Evolutionary conservation across 2,329 filamentous ascomycete genomes (phyloP).

Genomic region (Colletotrichum simmondsii): DNA sequence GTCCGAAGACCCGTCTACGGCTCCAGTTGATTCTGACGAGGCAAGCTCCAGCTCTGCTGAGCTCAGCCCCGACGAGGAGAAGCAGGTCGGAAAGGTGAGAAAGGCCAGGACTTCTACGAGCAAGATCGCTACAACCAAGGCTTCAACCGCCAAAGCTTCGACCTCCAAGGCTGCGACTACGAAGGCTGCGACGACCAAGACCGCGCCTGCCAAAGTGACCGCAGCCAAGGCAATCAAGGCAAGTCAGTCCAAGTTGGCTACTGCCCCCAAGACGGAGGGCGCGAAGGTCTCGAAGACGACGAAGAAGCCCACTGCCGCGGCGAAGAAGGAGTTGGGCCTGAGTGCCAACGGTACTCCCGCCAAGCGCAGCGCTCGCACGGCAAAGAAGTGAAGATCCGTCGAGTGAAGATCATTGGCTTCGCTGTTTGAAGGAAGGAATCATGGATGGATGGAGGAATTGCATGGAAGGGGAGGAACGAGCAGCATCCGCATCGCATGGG

Average conservation of each 20-base stretch:
- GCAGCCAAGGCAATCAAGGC: slow-evolving; percentile 7
- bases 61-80: slow-evolving; percentile 10
- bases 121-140: background rate
- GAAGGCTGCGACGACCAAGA: background rate
- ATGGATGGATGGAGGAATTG: background rate
- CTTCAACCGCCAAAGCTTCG: background rate
- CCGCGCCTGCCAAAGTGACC: slow-evolving; percentile 1
- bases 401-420: background rate
- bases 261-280: slow-evolving; percentile 41
- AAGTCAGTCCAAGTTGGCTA: slow-evolving; percentile 1
- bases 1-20: background rate
- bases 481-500: background rate
- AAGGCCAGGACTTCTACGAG: background rate
- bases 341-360: slow-evolving; percentile 31
- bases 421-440: background rate
- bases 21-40: background rate
- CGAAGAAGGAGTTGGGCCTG: slow-evolving; percentile 22
- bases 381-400: background rate
- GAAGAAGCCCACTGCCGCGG: slow-evolving; percentile 27
- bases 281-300: slow-evolving; percentile 43
- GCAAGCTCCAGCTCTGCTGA: background rate
- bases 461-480: background rate
- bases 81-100: slow-evolving; percentile 23
- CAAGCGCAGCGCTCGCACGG: slow-evolving; percentile 21
- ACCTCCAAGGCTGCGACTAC: background rate